Percentiles rank a stretch among this genome's conserved stretches.
phyloP scores from a whole-genome alignment of 106 monocot genomes.

The Dactylorhiza incarnata region DNA sequence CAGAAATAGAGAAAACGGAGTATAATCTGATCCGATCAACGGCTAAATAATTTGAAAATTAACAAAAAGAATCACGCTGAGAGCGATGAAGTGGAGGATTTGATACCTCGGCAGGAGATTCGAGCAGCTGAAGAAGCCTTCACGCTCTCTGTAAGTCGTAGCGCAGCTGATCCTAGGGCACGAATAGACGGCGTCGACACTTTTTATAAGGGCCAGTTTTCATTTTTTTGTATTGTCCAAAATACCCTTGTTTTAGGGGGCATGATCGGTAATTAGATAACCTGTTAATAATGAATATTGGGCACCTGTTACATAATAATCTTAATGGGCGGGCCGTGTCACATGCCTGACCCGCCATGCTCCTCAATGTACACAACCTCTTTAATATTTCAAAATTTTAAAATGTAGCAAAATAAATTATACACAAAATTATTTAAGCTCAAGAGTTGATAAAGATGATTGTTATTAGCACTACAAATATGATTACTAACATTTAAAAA shows the following conservation, averaged over 20 bases:
- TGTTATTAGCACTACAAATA: too few relatives aligned
- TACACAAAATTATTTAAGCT: too few relatives aligned
- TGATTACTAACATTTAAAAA: too few relatives aligned
- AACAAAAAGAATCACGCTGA: background rate
- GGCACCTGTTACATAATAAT: too few relatives aligned
- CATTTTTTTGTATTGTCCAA: background rate
- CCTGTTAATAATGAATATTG: too few relatives aligned
- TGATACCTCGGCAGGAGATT: background rate
- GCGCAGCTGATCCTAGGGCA: background rate
- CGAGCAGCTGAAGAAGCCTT: background rate
- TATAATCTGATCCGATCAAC: background rate
- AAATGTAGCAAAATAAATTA: too few relatives aligned
- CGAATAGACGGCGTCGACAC: background rate
- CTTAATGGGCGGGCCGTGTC: too few relatives aligned
- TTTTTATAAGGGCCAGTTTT: background rate
- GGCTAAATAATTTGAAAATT: background rate
- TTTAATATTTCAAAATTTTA: too few relatives aligned
- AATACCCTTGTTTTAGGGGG: background rate
- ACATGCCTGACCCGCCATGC: too few relatives aligned
- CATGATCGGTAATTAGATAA: too few relatives aligned
- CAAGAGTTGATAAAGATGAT: too few relatives aligned
- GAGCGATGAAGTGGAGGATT: background rate
- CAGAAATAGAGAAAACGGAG: background rate
- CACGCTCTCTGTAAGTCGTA: background rate
- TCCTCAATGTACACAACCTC: too few relatives aligned